Percentiles rank a stretch among this genome's conserved stretches.
Evolutionary conservation across 192 early-diverging fungal species (phyloP).

Genomic region (Chytriomyces sp.): DNA sequence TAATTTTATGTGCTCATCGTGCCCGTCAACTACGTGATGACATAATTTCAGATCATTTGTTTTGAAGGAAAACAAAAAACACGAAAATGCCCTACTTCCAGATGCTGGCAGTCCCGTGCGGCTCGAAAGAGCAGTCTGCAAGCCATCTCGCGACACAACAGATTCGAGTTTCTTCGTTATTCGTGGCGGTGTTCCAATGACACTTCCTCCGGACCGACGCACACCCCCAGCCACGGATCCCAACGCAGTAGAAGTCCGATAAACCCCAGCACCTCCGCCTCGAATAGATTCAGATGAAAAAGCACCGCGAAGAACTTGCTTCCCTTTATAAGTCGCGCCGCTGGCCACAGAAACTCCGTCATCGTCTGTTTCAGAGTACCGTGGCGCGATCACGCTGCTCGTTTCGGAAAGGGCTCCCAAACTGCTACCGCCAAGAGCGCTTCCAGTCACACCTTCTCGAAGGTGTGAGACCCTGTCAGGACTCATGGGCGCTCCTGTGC

Average conservation of each 20-base stretch:
- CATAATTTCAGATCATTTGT: neutral
- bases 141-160: neutral
- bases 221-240: conserved; percentile 4
- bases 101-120: neutral
- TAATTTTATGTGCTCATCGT: conserved; percentile 36
- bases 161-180: neutral
- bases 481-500: neutral
- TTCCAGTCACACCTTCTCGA: neutral
- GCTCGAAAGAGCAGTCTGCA: neutral
- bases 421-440: neutral
- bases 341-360: neutral
- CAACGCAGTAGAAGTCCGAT: neutral
- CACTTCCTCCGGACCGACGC: neutral
- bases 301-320: neutral
- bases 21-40: conserved; percentile 35
- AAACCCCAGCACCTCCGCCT: neutral
- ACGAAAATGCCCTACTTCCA: conserved; percentile 13
- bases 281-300: neutral
- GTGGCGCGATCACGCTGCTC: neutral
- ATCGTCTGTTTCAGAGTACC: conserved; percentile 2
- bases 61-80: neutral
- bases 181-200: neutral
- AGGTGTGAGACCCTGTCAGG: neutral
- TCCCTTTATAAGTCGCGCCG: neutral
- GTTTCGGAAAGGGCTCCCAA: neutral